These are phyloP conservation scores for Microthlaspi erraticum DNA, from an alignment of 345 rosid genomes.

Conservation along the genomic window DNA sequence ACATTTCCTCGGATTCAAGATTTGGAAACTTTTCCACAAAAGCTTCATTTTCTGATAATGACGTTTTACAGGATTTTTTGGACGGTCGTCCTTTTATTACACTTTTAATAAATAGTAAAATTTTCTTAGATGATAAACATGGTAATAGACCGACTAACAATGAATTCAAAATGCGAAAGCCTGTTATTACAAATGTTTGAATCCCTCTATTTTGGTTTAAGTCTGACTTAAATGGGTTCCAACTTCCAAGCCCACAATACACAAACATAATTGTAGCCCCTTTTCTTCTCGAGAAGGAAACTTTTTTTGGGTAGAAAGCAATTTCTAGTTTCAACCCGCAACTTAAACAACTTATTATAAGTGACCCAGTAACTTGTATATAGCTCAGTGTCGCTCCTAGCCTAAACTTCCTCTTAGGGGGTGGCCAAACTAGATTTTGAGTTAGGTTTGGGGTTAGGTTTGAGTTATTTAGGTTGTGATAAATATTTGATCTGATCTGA, in stretches of 20 bases:
- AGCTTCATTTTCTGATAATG: background rate
- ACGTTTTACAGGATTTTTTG: background rate
- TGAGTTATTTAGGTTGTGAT: too few relatives aligned
- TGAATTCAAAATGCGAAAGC: background rate
- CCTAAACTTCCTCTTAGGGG: background rate
- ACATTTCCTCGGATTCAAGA: conserved; percentile 24
- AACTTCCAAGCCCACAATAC: background rate
- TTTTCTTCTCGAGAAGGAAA: background rate
- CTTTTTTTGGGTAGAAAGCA: too few relatives aligned
- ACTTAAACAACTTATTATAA: background rate
- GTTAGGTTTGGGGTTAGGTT: too few relatives aligned
- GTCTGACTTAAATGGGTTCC: background rate
- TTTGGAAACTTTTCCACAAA: background rate
- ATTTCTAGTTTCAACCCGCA: too few relatives aligned
- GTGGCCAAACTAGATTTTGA: too few relatives aligned
- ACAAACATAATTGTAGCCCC: background rate
- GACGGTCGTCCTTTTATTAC: too few relatives aligned
- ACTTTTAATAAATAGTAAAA: too few relatives aligned
- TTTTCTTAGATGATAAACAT: too few relatives aligned
- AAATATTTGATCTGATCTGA: too few relatives aligned
- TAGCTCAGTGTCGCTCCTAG: background rate
- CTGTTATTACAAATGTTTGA: background rate
- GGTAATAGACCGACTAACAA: background rate
- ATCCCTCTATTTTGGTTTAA: background rate
- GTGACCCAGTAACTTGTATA: background rate